Evolutionary conservation across 2,329 filamentous ascomycete genomes (phyloP), one percentile per base, ranked within the genome.

Genomic region (Trichoderma simmonsii): DNA sequence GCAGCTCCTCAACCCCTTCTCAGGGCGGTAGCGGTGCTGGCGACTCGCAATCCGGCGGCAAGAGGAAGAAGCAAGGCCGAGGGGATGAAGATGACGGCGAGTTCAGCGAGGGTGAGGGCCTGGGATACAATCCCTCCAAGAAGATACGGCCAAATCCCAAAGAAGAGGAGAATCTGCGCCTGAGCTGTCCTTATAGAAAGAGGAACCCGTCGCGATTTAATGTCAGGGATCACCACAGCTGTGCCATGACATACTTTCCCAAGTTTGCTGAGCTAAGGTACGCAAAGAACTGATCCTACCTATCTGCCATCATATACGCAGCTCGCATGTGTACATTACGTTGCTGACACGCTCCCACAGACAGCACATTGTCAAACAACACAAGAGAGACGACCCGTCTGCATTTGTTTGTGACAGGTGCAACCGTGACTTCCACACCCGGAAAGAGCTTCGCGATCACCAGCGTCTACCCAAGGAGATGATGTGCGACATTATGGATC

Each of bases 171-270:
- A 82, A 81, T 57, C 75, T 83, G 4, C 79, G 82, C 2, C 74
- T 83, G 5, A 83, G 83, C 66, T 85, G 84, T 70, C 84, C 84
- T 1, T 85, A 82, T 54, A 78, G 84, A 36, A 84, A 84, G 74
- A 79, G 83, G 14, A 85, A 85, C 56, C 83, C 84, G 1, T 78
- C 79, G 39, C 80, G 83, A 1, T 85, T 85, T 74, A 85, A 85
- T 43, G 81, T 85, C 57, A 79, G 84, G 4, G 83, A 85, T 57
- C 81, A 85, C 48, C 81, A 85, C 65, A 79, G 79, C 24, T 85
- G 84, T 72, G 83, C 83, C 18, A 83, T 82, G 78, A 83, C 80
- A 0, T 82, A 82, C 36, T 85, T 85, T 48, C 78, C 78, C 7
- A 83, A 83, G 6, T 81, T 85, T 63, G 78, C 81, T 3, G 82